Base-by-base conservation (phyloP, 2,329 filamentous ascomycete species). In the Bipolaris victoriae region DNA sequence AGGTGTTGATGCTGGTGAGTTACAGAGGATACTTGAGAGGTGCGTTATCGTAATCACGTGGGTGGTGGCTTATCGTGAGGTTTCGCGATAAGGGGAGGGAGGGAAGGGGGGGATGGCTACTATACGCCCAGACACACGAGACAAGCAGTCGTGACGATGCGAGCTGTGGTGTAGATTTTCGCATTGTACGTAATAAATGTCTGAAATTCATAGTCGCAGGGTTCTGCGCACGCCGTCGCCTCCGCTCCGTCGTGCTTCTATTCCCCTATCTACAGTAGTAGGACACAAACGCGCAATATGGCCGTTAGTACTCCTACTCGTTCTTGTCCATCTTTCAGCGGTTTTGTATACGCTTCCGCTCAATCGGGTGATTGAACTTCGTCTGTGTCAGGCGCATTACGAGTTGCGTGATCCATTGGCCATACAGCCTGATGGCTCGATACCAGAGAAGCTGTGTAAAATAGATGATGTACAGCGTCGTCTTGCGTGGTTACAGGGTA, bases 381-480 rank as follows among this genome's bases (percentile, higher is more conserved):
- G 75, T 10, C 62, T 76, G 5, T 87, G 84, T 54, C 70, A 77
- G 22, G 80, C 83, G 18, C 79, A 84, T 66, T 86, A 86, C 63
- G 57, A 57, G 13, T 60, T 52, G 7, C 69, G 76, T 3, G 77
- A 83, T 9, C 80, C 79, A 1, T 69, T 72, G 0, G 57, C 62
- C 3, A 68, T 79, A 11, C 60, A 52, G 1, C 43, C 70, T 0
- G 75, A 77, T 49, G 80, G 80, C 4, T 70, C 70, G 20, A 71
- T 86, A 1, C 76, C 79, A 1, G 84, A 87, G 68, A 71, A 77
- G 55, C 66, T 84, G 3, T 87, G 84, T 70, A 87, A 87, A 65
- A 67, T 83, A 9, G 78, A 84, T 55, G 68, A 67, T 11, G 77
- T 86, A 5, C 84, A 86, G 66, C 74, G 80, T 52, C 72, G 74